Evolutionary conservation across 2,329 filamentous ascomycete species (phyloP).

Genomic region (Fonsecaea erecta): DNA sequence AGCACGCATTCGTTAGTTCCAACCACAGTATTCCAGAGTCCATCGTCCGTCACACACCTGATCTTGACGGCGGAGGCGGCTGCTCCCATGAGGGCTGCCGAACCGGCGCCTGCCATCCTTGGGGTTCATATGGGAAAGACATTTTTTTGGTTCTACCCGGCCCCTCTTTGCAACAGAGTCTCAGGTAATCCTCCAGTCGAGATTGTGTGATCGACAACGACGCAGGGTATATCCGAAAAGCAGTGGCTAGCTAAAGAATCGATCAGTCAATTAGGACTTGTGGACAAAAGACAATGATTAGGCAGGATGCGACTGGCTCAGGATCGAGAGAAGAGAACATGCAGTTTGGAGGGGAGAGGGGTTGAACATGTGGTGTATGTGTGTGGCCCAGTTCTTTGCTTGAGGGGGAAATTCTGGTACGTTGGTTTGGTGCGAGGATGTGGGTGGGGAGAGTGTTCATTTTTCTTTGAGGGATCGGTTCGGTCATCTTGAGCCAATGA

Average conservation of each 20-base stretch:
- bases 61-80: conserved; percentile 72
- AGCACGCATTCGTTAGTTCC: conserved; percentile 39
- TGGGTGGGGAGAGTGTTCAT: conserved; percentile 31
- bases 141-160: conserved; percentile 40
- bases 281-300: conserved; percentile 11
- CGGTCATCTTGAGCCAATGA: conserved; percentile 33
- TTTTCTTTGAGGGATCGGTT: conserved; percentile 33
- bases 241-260: conserved; percentile 12
- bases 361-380: conserved; percentile 29
- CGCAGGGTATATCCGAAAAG: conserved; percentile 3
- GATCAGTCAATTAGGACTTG: conserved; percentile 19
- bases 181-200: background rate
- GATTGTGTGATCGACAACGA: background rate
- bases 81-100: conserved; percentile 75
- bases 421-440: conserved; percentile 22
- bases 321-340: conserved; percentile 17
- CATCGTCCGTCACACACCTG: conserved; percentile 57
- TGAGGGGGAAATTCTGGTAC: conserved; percentile 16
- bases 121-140: conserved; percentile 70
- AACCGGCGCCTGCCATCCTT: conserved; percentile 64
- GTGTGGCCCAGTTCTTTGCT: conserved; percentile 13
- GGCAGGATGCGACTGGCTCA: conserved; percentile 26
- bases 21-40: background rate
- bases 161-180: background rate
- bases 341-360: conserved; percentile 27